Conservation (phyloP, 1,284 basidiomycete genomes). For the Ceratobasidium papillatum region DNA sequence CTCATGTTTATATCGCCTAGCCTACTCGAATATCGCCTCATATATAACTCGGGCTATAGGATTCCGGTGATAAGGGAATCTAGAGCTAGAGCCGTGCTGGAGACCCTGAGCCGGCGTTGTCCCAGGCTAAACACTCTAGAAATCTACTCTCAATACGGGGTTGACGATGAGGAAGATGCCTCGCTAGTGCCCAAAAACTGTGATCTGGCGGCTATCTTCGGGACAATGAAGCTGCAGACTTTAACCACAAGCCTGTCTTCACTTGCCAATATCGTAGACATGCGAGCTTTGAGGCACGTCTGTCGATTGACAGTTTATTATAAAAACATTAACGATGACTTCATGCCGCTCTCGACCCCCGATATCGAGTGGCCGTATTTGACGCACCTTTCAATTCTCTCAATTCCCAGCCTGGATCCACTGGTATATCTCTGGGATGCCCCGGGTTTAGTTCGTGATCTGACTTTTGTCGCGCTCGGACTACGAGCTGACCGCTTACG, state of each 20-base stretch:
- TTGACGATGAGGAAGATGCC: neutral
- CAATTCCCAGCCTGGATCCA: neutral
- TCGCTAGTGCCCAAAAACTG: neutral
- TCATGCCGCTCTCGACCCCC: neutral
- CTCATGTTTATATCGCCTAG: neutral
- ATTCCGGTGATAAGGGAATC: neutral
- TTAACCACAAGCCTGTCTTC: neutral
- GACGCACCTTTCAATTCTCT: neutral
- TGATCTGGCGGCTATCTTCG: neutral
- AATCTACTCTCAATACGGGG: neutral
- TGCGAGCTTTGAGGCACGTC: neutral
- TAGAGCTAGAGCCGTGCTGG: neutral
- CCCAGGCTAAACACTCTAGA: neutral
- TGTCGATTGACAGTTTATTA: neutral
- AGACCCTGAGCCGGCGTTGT: neutral
- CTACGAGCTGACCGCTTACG: neutral
- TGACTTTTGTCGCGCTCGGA: neutral
- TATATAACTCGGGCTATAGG: neutral
- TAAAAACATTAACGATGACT: neutral
- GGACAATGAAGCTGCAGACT: neutral
- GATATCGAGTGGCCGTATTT: neutral
- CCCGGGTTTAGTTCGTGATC: neutral
- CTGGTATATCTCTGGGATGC: neutral
- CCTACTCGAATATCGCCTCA: neutral
- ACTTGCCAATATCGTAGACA: neutral